These are phyloP conservation scores for Phaseolus lunatus DNA, from an alignment of 306 rosid genomes.

Conservation along the genomic window DNA sequence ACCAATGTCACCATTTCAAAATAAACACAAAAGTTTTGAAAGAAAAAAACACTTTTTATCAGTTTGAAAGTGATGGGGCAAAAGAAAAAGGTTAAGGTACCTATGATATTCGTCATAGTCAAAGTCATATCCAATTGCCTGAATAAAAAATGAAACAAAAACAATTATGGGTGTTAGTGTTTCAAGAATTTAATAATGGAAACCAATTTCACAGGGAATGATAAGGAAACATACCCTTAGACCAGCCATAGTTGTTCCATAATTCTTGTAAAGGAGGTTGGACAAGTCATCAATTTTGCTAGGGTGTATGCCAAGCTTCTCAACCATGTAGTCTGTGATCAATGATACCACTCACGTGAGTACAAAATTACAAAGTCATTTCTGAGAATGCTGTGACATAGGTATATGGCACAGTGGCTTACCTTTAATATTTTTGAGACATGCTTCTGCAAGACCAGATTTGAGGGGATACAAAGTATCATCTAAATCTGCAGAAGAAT, in stretches of 20 bases:
- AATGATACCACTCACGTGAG: constrained; percentile 31
- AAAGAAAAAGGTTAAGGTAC: constrained; percentile 48
- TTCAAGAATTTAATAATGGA: background rate
- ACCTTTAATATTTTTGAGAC: constrained; percentile 84
- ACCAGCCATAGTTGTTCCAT: constrained; percentile 99
- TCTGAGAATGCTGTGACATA: background rate
- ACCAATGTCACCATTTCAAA: constrained; percentile 33
- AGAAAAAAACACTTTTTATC: background rate
- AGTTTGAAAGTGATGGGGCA: constrained; percentile 32
- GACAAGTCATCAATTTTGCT: constrained; percentile 73
- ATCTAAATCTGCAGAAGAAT: constrained; percentile 79
- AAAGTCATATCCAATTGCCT: constrained; percentile 97
- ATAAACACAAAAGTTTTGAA: background rate
- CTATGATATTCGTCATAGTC: constrained; percentile 97
- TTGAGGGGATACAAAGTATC: constrained; percentile 91
- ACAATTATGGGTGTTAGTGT: background rate
- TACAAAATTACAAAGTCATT: constrained; percentile 18
- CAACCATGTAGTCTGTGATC: constrained; percentile 80
- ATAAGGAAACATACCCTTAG: constrained; percentile 73
- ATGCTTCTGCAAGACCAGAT: constrained; percentile 73
- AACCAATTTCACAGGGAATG: constrained; percentile 13
- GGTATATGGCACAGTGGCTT: background rate
- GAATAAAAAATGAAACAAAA: constrained; percentile 43
- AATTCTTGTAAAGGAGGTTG: constrained; percentile 83
- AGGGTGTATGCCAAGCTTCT: constrained; percentile 80